Evolutionary conservation across 2,329 filamentous ascomycete genomes (phyloP), one percentile per base, ranked within the genome.

Genomic region (Fusarium sp.): DNA sequence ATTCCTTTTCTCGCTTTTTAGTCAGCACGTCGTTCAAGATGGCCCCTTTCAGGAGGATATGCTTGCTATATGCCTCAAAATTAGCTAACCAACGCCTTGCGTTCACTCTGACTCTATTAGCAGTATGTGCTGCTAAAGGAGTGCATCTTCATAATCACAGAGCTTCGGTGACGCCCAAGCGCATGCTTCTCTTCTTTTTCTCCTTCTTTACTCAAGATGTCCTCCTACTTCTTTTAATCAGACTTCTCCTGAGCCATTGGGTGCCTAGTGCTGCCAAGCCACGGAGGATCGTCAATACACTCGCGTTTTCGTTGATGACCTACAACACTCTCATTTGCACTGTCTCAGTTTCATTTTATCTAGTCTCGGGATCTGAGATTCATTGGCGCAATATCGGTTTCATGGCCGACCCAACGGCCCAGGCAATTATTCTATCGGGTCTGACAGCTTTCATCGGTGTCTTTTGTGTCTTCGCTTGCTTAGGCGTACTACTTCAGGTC

Each of bases 381-480:
- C 81, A 80, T 36, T 81, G 81, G 78, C 77, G 79, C 47, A 82
- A 83, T 44, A 66, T 81, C 45, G 78, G 66, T 20, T 47, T 82
- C 18, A 77, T 75, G 2, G 70, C 74, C 9, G 81, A 82, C 32
- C 67, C 79, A 2, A 77, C 78, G 3, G 78, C 79, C 0, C 74
- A 78, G 58, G 70, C 70, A 6, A 71, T 81, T 34, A 63, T 83
- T 8, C 67, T 82, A 5, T 73, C 78, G 1, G 81, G 80, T 2
- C 36, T 79, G 12, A 48, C 80, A 15, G 78, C 78, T 14, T 77
- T 76, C 18, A 47, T 68, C 3, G 18, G 79, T 26, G 75, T 77
- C 5, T 47, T 77, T 0, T 32, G 79, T 17, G 3, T 71, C 11
- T 58, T 74, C 7, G 70, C 68, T 36, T 77, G 77, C 69, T 15